These are phyloP conservation scores for Drosera capensis DNA, from an alignment of 148 eudicot genomes.

Conservation along the genomic window DNA sequence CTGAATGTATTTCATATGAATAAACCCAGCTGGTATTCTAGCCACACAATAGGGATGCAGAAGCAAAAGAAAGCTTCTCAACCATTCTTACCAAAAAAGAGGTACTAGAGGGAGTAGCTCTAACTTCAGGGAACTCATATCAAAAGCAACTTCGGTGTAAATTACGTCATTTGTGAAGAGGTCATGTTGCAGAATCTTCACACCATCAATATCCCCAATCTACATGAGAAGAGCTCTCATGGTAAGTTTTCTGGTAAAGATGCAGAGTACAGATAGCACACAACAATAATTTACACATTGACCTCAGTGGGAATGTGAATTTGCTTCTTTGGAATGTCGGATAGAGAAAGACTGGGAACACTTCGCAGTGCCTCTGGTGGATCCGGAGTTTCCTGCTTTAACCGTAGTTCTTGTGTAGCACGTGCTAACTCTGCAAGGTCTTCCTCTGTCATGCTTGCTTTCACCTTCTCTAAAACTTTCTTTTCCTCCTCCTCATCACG, in stretches of 20 bases:
- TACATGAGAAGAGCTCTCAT: conserved; percentile 16
- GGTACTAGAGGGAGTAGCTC: conserved; percentile 90
- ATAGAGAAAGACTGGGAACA: conserved; percentile 80
- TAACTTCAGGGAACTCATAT: conserved; percentile 76
- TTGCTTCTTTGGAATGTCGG: conserved; percentile 84
- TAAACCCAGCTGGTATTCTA: too few species aligned
- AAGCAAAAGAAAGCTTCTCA: neutral
- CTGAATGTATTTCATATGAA: too few species aligned
- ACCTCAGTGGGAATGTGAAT: conserved; percentile 79
- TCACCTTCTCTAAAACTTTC: conserved; percentile 64
- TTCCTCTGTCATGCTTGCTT: conserved; percentile 80
- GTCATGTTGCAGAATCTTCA: conserved; percentile 77
- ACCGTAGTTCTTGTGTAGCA: conserved; percentile 68
- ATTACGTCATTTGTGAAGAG: conserved; percentile 91
- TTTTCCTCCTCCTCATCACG: conserved; percentile 75
- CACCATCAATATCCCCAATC: conserved; percentile 79
- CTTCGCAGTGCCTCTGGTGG: conserved; percentile 85
- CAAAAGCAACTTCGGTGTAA: conserved; percentile 79
- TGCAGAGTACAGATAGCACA: conserved; percentile 4
- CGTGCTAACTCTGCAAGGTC: conserved; percentile 93
- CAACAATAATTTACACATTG: conserved; percentile 5
- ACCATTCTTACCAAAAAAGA: conserved; percentile 68
- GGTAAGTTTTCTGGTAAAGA: conserved; percentile 4
- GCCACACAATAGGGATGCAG: neutral
- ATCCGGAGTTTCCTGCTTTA: conserved; percentile 97